Percentiles rank a stretch among this genome's conserved stretches.
Evolutionary conservation across 495 filamentous ascomycete species (phyloP).

Genomic region (Hyaloscypha variabilis): DNA sequence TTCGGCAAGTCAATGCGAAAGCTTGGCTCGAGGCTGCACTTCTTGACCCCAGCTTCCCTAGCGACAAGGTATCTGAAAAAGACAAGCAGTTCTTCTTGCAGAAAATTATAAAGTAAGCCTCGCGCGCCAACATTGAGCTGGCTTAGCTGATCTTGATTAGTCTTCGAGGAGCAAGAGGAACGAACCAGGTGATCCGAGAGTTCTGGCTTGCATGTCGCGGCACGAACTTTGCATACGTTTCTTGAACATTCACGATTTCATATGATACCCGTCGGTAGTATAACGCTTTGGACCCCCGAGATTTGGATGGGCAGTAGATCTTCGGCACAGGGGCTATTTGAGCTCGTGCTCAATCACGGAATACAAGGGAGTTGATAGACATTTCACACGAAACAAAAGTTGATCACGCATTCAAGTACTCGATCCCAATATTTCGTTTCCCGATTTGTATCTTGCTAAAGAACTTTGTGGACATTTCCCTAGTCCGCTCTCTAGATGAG

Average conservation of each 20-base stretch:
- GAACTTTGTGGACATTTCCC: too few relatives aligned
- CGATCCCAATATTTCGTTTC: too few relatives aligned
- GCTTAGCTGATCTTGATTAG: conserved; percentile 40
- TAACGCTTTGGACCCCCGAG: background rate
- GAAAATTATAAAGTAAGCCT: conserved; percentile 56
- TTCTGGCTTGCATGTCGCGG: conserved; percentile 76
- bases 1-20: conserved; percentile 61
- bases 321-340: too few relatives aligned
- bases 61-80: conserved; percentile 58
- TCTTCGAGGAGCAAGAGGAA: conserved; percentile 60
- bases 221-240: conserved; percentile 64
- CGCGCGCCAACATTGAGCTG: background rate
- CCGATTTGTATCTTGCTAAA: too few relatives aligned
- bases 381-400: too few relatives aligned
- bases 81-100: conserved; percentile 65
- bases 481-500: too few relatives aligned
- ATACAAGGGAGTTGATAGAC: too few relatives aligned
- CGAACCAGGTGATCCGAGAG: conserved; percentile 61
- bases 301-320: background rate
- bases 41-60: conserved; percentile 55
- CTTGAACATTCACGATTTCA: background rate
- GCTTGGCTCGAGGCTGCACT: conserved; percentile 64
- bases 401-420: too few relatives aligned
- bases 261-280: background rate
- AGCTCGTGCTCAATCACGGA: too few relatives aligned